A percentile compares a stretch with the other conserved stretches of the same genome.
These are phyloP conservation scores for Pythium angustatum DNA, from an alignment of 352 stramenopile genomes.

Conservation along the genomic window DNA sequence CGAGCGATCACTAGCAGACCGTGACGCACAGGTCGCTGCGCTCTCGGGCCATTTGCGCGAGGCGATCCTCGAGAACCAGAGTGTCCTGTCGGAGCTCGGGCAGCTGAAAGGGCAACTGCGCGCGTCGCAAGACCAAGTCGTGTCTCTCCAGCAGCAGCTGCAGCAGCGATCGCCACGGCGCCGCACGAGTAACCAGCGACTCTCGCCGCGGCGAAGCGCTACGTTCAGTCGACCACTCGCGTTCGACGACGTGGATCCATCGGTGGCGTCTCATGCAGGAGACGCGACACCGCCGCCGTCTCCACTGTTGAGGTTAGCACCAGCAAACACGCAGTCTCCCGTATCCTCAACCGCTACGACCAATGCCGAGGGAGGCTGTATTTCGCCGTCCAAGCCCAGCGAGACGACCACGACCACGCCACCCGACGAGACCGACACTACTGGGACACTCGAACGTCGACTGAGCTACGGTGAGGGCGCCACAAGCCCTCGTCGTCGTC, in stretches of 20 bases:
- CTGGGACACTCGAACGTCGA: neutral
- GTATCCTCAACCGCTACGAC: neutral
- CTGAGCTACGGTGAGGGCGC: constrained; percentile 2
- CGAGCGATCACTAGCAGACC: constrained; percentile 40
- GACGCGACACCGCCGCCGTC: neutral
- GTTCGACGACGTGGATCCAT: constrained; percentile 12
- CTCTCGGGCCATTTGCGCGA: constrained; percentile 51
- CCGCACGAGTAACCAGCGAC: constrained; percentile 3
- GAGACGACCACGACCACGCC: neutral
- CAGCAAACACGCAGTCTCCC: neutral
- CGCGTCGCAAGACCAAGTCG: constrained; percentile 13
- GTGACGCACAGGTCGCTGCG: constrained; percentile 38
- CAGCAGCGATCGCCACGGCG: constrained; percentile 14
- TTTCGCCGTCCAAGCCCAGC: constrained; percentile 6
- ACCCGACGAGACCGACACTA: neutral
- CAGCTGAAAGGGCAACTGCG: constrained; percentile 40
- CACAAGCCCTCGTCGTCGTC: constrained; percentile 17
- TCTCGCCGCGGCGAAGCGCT: constrained; percentile 4
- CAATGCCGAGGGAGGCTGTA: neutral
- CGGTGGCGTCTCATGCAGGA: neutral
- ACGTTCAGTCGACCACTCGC: constrained; percentile 2
- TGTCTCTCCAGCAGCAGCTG: constrained; percentile 21
- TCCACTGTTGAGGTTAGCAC: neutral
- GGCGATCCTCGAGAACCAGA: constrained; percentile 61
- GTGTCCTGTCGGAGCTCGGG: constrained; percentile 46